Evolutionary conservation across 2,329 filamentous ascomycete genomes (phyloP), one percentile per base, ranked within the genome.

Genomic region (Hypoxylon sp.): DNA sequence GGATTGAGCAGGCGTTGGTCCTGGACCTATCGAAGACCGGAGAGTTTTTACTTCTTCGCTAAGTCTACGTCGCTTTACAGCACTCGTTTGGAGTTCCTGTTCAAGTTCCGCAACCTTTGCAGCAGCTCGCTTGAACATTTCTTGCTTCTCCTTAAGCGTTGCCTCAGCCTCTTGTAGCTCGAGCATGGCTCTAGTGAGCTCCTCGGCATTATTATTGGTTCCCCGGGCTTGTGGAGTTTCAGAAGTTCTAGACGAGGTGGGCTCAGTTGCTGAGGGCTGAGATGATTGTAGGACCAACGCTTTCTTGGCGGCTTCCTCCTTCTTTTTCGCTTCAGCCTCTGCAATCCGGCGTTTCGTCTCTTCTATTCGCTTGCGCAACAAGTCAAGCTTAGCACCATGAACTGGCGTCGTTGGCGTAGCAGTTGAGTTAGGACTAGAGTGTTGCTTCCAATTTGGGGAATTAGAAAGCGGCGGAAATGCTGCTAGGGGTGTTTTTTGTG

Each of bases 271-370:
- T 12, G 62, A 52, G 26, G 54, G 54, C 21, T 61, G 57, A n/a
- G 65, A 59, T n/a, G 63, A 60, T 15, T 51, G 42, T 16, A 54
- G 48, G 6, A 27, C 52, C 61, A 19, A 50, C 35, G 34, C 52
- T 66, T 31, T 64, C n/a, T n/a, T 66, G 8, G 62, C 60, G 35
- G 63, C 62, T n/a, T n/a, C n/a, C n/a, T n/a, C n/a, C n/a, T n/a
- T n/a, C 63, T 78, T 78, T 60, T 77, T 79, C 7, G 81, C 81
- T 65, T 85, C 81, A 11, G 79, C 79, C 59, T 83, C 77, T 2
- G 81, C 81, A 61, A 85, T 84, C 57, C 73, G 78, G 23, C 74
- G 73, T 63, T 82, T 84, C 72, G 86, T 79, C 42, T 79, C 76
- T 60, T 85, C 79, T 21, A 88, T 87, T 57, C 80, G 76, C 47